A percentile compares a stretch with the other conserved stretches of the same genome.
phyloP scores from a whole-genome alignment of 2,329 filamentous ascomycete genomes.

The Aspergillus brunneoviolaceus region DNA sequence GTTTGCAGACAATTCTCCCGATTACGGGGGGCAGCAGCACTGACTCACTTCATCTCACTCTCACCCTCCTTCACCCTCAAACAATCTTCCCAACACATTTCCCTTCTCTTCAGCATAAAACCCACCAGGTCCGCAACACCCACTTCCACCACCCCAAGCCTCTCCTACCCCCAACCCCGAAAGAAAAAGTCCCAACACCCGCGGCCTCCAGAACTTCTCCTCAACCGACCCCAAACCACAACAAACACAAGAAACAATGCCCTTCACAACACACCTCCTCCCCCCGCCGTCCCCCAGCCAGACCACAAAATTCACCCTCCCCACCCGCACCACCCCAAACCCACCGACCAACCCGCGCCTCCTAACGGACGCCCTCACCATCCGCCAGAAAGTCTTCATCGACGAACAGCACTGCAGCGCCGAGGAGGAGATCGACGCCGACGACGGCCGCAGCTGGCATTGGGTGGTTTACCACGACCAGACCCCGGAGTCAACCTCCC shows the following conservation, averaged over 20 bases:
- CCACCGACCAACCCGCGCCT: conserved; percentile 44
- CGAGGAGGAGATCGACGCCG: conserved; percentile 74
- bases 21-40: no score
- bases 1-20: no score
- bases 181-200: no score
- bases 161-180: no score
- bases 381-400: conserved; percentile 59
- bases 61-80: no score
- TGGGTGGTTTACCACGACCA: conserved; percentile 70
- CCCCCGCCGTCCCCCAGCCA: background rate
- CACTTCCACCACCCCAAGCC: no score
- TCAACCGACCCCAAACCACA: background rate
- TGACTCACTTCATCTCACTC: no score
- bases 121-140: no score
- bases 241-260: background rate
- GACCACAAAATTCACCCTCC: conserved; percentile 21
- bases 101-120: no score
- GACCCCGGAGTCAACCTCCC: no score
- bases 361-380: conserved; percentile 61
- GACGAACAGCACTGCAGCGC: conserved; percentile 57
- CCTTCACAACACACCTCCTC: background rate
- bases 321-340: conserved; percentile 22
- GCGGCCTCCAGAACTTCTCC: no score
- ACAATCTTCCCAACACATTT: no score
- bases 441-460: conserved; percentile 78